Evolutionary conservation across 495 filamentous ascomycete genomes (phyloP).

Genomic region (Lentithecium fluviatile): DNA sequence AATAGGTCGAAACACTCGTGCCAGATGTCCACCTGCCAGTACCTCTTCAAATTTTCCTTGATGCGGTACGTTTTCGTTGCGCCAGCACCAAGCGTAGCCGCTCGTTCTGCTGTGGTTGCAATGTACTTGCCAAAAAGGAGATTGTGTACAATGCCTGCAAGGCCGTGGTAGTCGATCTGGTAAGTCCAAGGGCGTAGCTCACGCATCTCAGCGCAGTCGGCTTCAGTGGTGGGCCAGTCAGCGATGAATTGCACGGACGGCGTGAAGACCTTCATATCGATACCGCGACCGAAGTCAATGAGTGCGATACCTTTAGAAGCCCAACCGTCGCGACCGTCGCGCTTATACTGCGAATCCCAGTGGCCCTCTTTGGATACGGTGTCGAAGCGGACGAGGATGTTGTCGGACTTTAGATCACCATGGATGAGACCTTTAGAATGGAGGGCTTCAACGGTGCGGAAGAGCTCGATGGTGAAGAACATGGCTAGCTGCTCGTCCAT

Average conservation of each 20-base stretch:
- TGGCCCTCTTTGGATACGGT: constrained; percentile 46
- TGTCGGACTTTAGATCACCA: constrained; percentile 93
- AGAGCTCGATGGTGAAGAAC: constrained; percentile 91
- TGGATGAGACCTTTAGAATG: constrained; percentile 80
- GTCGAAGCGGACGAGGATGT: constrained; percentile 85
- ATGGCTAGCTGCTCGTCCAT: constrained; percentile 88
- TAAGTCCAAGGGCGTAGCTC: constrained; percentile 92
- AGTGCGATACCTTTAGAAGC: constrained; percentile 72
- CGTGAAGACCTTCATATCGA: constrained; percentile 84
- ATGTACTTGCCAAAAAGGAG: constrained; percentile 94
- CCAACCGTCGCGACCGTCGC: constrained; percentile 77
- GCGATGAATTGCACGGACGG: constrained; percentile 83
- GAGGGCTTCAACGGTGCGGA: constrained; percentile 84
- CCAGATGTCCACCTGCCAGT: constrained; percentile 96
- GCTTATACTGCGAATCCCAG: constrained; percentile 60
- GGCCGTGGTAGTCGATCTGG: constrained; percentile 91
- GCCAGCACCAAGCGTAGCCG: constrained; percentile 43
- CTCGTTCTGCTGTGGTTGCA: constrained; percentile 60
- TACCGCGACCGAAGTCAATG: constrained; percentile 92
- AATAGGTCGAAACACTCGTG: constrained; percentile 76
- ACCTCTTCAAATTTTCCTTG: constrained; percentile 77
- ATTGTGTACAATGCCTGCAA: constrained; percentile 80
- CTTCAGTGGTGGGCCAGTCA: constrained; percentile 81
- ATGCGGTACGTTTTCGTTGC: constrained; percentile 67
- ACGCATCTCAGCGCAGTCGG: constrained; percentile 92